Evolutionary conservation across 805 yeast species (phyloP).

Genomic region (Ogataea polymorpha): DNA sequence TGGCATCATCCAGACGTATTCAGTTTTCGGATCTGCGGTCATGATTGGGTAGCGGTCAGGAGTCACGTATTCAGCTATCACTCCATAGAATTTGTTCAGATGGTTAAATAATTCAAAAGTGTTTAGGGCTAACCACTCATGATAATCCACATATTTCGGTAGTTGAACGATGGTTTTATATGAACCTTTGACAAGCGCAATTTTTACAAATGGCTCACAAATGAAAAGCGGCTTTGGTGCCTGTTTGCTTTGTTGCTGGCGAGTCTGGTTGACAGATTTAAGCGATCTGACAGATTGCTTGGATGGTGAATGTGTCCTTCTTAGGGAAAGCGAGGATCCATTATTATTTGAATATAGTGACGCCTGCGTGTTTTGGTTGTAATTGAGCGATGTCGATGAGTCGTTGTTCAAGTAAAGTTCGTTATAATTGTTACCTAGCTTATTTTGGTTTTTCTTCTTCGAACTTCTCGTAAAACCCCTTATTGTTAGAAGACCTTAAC

Average conservation of each 20-base stretch:
- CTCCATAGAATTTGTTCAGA: conserved; percentile 82
- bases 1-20: conserved; percentile 81
- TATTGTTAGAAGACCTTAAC: neutral
- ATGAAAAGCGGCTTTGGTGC: conserved; percentile 54
- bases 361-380: conserved; percentile 11
- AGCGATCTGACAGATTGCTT: conserved; percentile 39
- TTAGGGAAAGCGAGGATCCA: conserved; percentile 45
- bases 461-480: conserved; percentile 58
- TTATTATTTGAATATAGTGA: conserved; percentile 38
- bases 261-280: conserved; percentile 19
- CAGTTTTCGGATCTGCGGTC: conserved; percentile 93
- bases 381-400: conserved; percentile 19
- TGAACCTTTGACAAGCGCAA: conserved; percentile 94
- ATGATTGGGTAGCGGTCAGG: conserved; percentile 87
- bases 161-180: conserved; percentile 92
- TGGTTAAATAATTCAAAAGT: conserved; percentile 86
- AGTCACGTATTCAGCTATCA: conserved; percentile 86
- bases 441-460: conserved; percentile 32
- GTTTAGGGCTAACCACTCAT: conserved; percentile 95
- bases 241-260: conserved; percentile 18
- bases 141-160: conserved; percentile 90
- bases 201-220: conserved; percentile 89
- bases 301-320: conserved; percentile 46
- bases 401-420: conserved; percentile 26
- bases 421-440: conserved; percentile 25